These are phyloP conservation scores for Parachlorella kessleri DNA, from an alignment of 139 green algal species.

Conservation along the genomic window DNA sequence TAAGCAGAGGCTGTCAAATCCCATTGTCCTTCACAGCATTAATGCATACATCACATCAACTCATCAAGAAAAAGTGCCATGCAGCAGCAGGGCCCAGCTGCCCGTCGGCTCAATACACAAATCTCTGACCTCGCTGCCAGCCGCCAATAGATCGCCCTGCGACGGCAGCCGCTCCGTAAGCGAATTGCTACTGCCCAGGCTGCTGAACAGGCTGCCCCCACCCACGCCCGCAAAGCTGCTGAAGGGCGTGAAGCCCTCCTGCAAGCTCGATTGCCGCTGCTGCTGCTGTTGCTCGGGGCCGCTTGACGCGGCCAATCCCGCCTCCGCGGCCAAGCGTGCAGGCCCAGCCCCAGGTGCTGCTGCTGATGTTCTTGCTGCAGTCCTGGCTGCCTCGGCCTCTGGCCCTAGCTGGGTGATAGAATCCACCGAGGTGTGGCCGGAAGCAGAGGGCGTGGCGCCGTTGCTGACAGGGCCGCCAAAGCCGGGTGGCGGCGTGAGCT, in stretches of 20 bases:
- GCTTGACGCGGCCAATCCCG: not conserved
- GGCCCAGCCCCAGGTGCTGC: not conserved
- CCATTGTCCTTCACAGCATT: no score
- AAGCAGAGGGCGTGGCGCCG: constrained; percentile 5
- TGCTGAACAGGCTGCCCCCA: not conserved
- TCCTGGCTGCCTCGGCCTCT: not conserved
- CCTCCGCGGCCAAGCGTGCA: not conserved
- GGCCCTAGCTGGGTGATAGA: not conserved
- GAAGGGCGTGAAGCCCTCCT: not conserved
- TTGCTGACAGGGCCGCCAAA: constrained; percentile 11
- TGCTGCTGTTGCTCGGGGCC: constrained; percentile 1
- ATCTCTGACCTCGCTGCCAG: constrained; percentile 8
- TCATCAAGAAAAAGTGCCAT: no score
- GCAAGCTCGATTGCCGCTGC: not conserved
- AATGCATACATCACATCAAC: no score
- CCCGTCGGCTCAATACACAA: no score
- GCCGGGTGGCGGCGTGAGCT: constrained; percentile 10
- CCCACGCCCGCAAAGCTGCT: not conserved
- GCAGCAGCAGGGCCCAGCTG: no score
- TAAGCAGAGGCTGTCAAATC: no score
- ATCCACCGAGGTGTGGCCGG: constrained; percentile 10
- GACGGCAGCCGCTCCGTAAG: constrained; percentile 1
- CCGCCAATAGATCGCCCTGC: not conserved
- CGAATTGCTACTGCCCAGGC: not conserved
- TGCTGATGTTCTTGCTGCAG: no score